phyloP scores from a whole-genome alignment of 164 flowering plant genomes.

The Magnolia sinica region DNA sequence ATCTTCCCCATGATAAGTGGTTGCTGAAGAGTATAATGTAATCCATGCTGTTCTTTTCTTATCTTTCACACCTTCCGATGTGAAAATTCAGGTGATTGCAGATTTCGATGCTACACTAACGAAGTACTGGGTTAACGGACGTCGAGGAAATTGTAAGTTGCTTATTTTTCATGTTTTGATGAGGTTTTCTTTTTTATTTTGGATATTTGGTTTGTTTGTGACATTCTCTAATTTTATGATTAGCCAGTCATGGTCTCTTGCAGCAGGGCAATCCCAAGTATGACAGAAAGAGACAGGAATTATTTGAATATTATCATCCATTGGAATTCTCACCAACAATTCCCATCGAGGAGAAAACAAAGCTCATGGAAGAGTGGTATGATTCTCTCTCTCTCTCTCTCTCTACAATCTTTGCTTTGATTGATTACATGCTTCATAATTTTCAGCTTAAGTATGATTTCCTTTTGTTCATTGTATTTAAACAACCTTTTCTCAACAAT shows the following conservation, averaged over 20 bases:
- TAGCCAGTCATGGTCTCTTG: conserved; percentile 83
- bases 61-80: too few relatives aligned
- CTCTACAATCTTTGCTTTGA: too few relatives aligned
- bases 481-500: too few relatives aligned
- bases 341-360: conserved; percentile 78
- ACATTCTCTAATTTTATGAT: conserved; percentile 20
- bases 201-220: background rate
- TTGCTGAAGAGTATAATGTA: too few relatives aligned
- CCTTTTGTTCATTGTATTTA: too few relatives aligned
- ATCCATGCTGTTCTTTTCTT: too few relatives aligned
- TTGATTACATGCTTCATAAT: too few relatives aligned
- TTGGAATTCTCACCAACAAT: conserved; percentile 72
- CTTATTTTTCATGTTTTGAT: background rate
- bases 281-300: conserved; percentile 69
- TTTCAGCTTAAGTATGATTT: too few relatives aligned
- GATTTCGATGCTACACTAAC: conserved; percentile 95
- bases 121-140: conserved; percentile 69
- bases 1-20: too few relatives aligned
- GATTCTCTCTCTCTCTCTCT: background rate
- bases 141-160: conserved; percentile 77
- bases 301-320: conserved; percentile 81
- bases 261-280: conserved; percentile 81
- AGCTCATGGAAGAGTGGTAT: conserved; percentile 98
- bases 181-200: background rate
- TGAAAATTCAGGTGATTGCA: conserved; percentile 63